A percentile compares a stretch with the other conserved stretches of the same genome.
Conservation (phyloP, 371 early-diverging fungal species). For the Apophysomyces elegans region DNA sequence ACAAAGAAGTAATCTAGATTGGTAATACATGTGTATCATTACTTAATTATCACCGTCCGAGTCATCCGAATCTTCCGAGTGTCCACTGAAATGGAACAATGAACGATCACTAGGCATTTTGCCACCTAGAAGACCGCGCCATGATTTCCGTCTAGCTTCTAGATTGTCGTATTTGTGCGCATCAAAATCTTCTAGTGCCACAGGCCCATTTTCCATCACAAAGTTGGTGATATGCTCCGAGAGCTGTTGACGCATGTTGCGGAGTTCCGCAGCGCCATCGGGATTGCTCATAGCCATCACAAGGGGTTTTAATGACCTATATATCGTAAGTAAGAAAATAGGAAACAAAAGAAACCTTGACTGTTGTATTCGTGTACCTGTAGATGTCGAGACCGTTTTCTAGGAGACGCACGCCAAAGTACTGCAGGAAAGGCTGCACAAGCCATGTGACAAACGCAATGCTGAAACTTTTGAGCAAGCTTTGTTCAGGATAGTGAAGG, state of each 20-base stretch:
- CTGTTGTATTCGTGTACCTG: slow-evolving; percentile 27
- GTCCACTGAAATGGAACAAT: slow-evolving; percentile 6
- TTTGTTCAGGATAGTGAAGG: slow-evolving; percentile 13
- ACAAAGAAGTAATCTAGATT: not conserved
- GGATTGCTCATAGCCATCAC: slow-evolving; percentile 26
- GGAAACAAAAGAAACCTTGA: not conserved
- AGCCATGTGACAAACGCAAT: slow-evolving; percentile 33
- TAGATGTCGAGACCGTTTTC: slow-evolving; percentile 69
- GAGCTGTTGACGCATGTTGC: slow-evolving; percentile 32
- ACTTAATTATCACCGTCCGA: not conserved
- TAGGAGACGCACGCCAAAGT: slow-evolving; percentile 53
- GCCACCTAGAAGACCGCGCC: slow-evolving; percentile 12
- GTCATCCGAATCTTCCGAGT: slow-evolving; percentile 2
- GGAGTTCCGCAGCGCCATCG: slow-evolving; percentile 25
- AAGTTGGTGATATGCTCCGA: slow-evolving; percentile 40
- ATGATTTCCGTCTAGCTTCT: slow-evolving; percentile 20
- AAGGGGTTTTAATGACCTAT: slow-evolving; percentile 29
- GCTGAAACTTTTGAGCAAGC: slow-evolving; percentile 12
- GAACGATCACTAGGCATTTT: slow-evolving; percentile 8
- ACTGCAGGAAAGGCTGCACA: slow-evolving; percentile 57
- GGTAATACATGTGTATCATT: not conserved
- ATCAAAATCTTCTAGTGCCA: slow-evolving; percentile 42
- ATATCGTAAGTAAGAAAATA: slow-evolving; percentile 13
- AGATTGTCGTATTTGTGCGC: slow-evolving; percentile 31
- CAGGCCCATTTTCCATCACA: slow-evolving; percentile 47